A percentile compares a stretch with the other conserved stretches of the same genome.
These are phyloP conservation scores for Coemansia sp. DNA, from an alignment of 192 early-diverging fungal genomes.

Conservation along the genomic window DNA sequence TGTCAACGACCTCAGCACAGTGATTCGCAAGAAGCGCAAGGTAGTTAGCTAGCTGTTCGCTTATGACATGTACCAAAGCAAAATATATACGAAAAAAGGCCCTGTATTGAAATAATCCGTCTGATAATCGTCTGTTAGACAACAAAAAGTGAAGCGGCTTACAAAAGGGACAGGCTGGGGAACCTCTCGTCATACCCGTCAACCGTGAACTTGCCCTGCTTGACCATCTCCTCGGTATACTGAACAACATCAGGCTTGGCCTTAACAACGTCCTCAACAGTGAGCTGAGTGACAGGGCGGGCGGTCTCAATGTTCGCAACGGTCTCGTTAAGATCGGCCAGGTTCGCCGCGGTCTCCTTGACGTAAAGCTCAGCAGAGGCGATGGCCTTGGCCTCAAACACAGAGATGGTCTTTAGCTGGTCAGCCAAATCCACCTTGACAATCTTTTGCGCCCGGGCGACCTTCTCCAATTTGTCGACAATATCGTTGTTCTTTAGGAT, in stretches of 20 bases:
- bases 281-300: slow-evolving; percentile 91
- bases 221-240: slow-evolving; percentile 86
- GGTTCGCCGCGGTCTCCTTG: slow-evolving; percentile 79
- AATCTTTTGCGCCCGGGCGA: slow-evolving; percentile 77
- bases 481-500: slow-evolving; percentile 91
- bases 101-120: neutral
- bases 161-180: slow-evolving; percentile 70
- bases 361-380: slow-evolving; percentile 77
- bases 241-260: slow-evolving; percentile 90
- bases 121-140: neutral
- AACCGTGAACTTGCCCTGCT: slow-evolving; percentile 88
- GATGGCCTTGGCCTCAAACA: slow-evolving; percentile 75
- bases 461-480: slow-evolving; percentile 88
- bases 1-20: slow-evolving; percentile 41
- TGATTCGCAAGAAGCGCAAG: slow-evolving; percentile 50
- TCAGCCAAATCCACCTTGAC: slow-evolving; percentile 78
- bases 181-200: slow-evolving; percentile 97
- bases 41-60: neutral
- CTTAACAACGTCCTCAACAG: slow-evolving; percentile 89
- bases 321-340: slow-evolving; percentile 84
- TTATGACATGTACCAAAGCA: neutral
- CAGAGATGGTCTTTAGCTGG: slow-evolving; percentile 80
- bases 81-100: neutral
- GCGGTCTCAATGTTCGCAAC: slow-evolving; percentile 91
- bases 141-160: slow-evolving; percentile 24